Conservation (phyloP, 257 asterid species). For the Solanum pinnatisectum region DNA sequence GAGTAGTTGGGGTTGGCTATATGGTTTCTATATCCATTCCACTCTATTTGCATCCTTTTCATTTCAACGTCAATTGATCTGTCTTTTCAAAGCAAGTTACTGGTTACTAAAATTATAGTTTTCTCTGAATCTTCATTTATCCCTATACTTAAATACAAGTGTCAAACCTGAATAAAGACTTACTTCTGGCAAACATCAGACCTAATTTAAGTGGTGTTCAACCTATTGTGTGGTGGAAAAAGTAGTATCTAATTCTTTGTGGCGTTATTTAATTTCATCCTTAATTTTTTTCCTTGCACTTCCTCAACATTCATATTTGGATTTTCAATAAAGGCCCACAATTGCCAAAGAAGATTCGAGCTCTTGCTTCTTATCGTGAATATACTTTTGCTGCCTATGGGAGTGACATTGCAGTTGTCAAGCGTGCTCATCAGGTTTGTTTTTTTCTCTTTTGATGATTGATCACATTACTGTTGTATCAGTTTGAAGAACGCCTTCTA, state of each 20-base stretch:
- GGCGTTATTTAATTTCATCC: background rate
- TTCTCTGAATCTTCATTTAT: background rate
- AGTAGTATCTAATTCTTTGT: background rate
- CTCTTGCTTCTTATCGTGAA: constrained; percentile 79
- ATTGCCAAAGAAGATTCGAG: constrained; percentile 87
- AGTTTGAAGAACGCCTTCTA: background rate
- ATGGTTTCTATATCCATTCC: background rate
- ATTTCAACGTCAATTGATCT: background rate
- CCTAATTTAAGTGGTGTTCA: background rate
- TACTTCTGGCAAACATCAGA: background rate
- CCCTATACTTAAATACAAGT: background rate
- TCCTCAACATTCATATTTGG: background rate
- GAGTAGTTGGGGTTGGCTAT: background rate
- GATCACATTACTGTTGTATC: background rate
- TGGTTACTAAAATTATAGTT: background rate
- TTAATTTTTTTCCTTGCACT: background rate
- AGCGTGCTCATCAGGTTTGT: constrained; percentile 79
- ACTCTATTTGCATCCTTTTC: background rate
- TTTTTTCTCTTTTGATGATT: background rate
- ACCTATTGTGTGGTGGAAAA: background rate
- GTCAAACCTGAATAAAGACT: background rate
- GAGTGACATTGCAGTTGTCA: constrained; percentile 56
- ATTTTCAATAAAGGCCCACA: constrained; percentile 56
- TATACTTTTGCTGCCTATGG: constrained; percentile 93
- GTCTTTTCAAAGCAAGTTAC: background rate